Conservation (phyloP, 164 flowering plant species). For the Berberis thunbergii region DNA sequence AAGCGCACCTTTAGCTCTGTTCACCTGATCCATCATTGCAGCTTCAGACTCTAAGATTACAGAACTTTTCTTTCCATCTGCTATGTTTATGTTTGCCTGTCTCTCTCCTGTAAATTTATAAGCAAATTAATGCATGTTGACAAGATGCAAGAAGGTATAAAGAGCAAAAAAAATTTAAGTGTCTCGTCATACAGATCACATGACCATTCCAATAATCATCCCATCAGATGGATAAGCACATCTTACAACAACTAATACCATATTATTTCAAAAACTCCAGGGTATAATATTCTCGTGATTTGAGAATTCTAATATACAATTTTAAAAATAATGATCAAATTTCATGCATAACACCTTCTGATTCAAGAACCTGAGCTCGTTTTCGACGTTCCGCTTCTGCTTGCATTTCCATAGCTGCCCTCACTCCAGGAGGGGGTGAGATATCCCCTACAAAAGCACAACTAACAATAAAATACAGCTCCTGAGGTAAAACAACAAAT, state of each 20-base stretch:
- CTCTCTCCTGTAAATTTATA: constrained; percentile 57
- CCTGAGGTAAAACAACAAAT: not conserved
- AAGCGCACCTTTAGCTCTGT: constrained; percentile 41
- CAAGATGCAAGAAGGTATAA: not conserved
- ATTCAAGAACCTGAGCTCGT: constrained; percentile 87
- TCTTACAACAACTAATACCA: not conserved
- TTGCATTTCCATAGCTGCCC: constrained; percentile 96
- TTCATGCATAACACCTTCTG: constrained; percentile 47
- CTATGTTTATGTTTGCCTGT: constrained; percentile 74
- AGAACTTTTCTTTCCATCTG: constrained; percentile 55
- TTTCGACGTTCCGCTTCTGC: constrained; percentile 96
- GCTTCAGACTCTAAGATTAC: constrained; percentile 50
- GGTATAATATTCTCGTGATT: not conserved
- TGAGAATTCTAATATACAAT: not conserved
- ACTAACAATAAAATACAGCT: not conserved
- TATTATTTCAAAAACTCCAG: not conserved
- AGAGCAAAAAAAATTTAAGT: no score
- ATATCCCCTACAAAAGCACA: constrained; percentile 63
- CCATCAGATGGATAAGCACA: not conserved
- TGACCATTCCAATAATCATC: not conserved
- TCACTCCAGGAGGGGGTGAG: constrained; percentile 79
- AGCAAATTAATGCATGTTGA: constrained; percentile 3
- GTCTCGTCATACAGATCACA: not conserved
- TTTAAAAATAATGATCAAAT: no score
- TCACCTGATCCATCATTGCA: constrained; percentile 40